Percentiles rank a stretch among this genome's conserved stretches.
Evolutionary conservation across 1,284 basidiomycete species (phyloP).

Genomic region (Ustilago nuda): DNA sequence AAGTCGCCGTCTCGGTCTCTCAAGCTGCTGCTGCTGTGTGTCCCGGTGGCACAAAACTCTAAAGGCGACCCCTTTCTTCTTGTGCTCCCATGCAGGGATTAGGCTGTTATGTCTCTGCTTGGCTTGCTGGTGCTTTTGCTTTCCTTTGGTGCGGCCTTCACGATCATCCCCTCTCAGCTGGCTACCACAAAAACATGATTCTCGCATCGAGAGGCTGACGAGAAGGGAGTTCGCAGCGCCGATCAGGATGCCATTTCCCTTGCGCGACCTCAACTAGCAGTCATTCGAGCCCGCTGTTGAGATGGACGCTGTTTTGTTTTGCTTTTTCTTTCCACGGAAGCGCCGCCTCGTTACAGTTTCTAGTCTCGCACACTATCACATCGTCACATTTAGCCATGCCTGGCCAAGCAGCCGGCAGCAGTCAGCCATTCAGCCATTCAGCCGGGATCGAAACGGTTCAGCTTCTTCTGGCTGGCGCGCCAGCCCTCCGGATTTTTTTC

Average conservation of each 20-base stretch:
- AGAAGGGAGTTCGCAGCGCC: too few relatives aligned
- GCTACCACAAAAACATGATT: neutral
- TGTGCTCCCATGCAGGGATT: neutral
- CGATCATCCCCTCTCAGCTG: neutral
- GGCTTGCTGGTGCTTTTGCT: neutral
- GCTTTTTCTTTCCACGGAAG: neutral
- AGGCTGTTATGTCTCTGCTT: neutral
- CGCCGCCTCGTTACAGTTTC: constrained; percentile 1
- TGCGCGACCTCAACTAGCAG: neutral
- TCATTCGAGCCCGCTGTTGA: neutral
- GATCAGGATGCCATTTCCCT: too few relatives aligned
- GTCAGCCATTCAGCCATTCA: neutral
- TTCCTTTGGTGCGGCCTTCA: neutral
- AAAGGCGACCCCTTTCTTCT: neutral
- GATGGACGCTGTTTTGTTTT: neutral
- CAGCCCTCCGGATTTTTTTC: neutral
- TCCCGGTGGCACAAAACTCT: constrained; percentile 1
- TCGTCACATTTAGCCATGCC: neutral
- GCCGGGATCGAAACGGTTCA: neutral
- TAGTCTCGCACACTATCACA: neutral
- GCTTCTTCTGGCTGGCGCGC: neutral
- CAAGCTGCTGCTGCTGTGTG: neutral
- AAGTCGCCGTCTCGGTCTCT: neutral
- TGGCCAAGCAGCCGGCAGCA: neutral
- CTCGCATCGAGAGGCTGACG: neutral